phyloP scores from a whole-genome alignment of 2,329 filamentous ascomycete species.

The Hypoxylon sp. region DNA sequence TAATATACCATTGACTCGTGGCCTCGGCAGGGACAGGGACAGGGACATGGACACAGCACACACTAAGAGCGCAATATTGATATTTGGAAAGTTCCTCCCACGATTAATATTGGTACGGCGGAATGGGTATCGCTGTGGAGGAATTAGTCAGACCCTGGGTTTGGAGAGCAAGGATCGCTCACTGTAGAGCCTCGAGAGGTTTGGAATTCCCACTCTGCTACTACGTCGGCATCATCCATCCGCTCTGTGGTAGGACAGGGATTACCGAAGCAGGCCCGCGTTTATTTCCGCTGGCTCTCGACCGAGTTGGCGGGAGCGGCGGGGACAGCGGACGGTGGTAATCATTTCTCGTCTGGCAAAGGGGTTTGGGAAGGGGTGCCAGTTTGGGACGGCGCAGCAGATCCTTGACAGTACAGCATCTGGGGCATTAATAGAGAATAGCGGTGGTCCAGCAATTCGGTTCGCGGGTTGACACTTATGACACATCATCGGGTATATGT shows the following conservation, averaged over 20 bases:
- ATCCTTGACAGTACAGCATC: slow-evolving; percentile 30
- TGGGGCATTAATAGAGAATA: slow-evolving; percentile 24
- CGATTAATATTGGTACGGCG: slow-evolving; percentile 17
- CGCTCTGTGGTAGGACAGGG: background rate
- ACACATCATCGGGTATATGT: slow-evolving; percentile 31
- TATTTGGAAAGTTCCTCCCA: slow-evolving; percentile 15
- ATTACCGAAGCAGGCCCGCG: slow-evolving; percentile 2
- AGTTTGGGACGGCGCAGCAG: slow-evolving; percentile 30
- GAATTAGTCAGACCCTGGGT: slow-evolving; percentile 3
- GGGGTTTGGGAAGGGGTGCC: slow-evolving; percentile 10
- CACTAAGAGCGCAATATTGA: background rate
- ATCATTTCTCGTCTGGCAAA: slow-evolving; percentile 14
- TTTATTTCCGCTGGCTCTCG: slow-evolving; percentile 25
- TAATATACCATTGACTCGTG: slow-evolving; percentile 25
- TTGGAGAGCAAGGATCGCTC: background rate
- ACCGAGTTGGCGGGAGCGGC: slow-evolving; percentile 29
- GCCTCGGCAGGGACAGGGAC: slow-evolving; percentile 30
- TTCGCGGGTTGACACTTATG: slow-evolving; percentile 39
- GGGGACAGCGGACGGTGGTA: slow-evolving; percentile 27
- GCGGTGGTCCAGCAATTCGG: slow-evolving; percentile 29
- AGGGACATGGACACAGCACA: background rate
- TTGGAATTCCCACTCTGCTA: background rate
- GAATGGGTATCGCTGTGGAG: slow-evolving; percentile 17
- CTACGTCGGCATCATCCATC: background rate
- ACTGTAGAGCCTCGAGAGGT: background rate